Evolutionary conservation across 208 protist species (phyloP), one percentile per base, ranked within the genome.

Genomic region (Dictyostelium gargantuum): DNA sequence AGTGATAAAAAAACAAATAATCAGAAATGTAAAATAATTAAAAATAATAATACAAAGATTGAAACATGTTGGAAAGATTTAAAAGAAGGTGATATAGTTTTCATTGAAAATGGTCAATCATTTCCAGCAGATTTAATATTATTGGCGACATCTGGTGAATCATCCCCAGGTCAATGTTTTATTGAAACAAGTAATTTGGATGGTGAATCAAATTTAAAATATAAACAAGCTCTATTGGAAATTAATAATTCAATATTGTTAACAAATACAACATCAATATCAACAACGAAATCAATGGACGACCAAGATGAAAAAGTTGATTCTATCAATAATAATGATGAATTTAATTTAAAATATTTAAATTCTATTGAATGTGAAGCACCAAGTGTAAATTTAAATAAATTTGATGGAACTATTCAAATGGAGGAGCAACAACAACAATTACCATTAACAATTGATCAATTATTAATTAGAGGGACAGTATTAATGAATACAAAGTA

Each of bases 331-430:
- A 15, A 79, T 3, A 50, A 23, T 8, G 76, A 50, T 2, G 6
- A 61, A 29, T 61, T 61, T 61, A 61, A 61, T 61, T 19, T 29
- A 61, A 61, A 61, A 29, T 61, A 19, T 29, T 29, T 61, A n/a
- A 29, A n/a, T n/a, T n/a, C n/a, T n/a, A n/a, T 96, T 9, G 56
- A 95, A 75, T 94, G 77, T 61, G 96, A 97, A 66, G 21, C 48
- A 19, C 95, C 96, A 35, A 96, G 94, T 42, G 80, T 93, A 38
- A 66, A 94, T 66, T 79, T 97, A 50, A 95, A 97, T 79, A 94
- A 94, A 81, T 97, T 96, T 50, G 80, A 92, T 50, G 96, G 96
- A 38, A 80, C 56, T 29, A 84, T 95, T 38, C 42, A 70, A 26
- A 9, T 86, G 1, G 44, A 84, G 35, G 4, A 26, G 2, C 38